A percentile compares a stretch with the other conserved stretches of the same genome.
phyloP scores from a whole-genome alignment of 2,329 filamentous ascomycete species.

The Neofusicoccum cordaticola region DNA sequence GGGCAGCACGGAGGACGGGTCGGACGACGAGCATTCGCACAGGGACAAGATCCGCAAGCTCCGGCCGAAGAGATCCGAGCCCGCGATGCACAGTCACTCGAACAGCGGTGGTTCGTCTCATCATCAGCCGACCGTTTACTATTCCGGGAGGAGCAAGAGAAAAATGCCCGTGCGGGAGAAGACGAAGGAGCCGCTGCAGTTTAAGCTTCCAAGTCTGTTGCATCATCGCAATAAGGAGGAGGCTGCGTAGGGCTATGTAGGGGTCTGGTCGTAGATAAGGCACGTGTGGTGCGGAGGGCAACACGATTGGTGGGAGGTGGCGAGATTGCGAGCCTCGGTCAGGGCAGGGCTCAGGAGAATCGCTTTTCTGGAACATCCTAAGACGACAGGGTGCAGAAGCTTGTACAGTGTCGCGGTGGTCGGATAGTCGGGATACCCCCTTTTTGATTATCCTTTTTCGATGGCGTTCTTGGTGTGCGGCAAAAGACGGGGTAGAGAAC shows the following conservation, averaged over 20 bases:
- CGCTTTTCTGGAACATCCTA: background rate
- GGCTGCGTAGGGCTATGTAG: background rate
- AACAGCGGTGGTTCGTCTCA: background rate
- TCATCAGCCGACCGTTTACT: conserved; percentile 32
- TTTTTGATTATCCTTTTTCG: background rate
- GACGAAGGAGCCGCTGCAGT: conserved; percentile 38
- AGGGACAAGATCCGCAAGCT: conserved; percentile 41
- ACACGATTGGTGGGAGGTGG: background rate
- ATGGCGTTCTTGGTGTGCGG: conserved; percentile 3
- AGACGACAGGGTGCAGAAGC: background rate
- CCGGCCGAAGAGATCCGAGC: conserved; percentile 35
- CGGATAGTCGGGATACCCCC: conserved; percentile 11
- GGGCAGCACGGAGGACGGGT: conserved; percentile 26
- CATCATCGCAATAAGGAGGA: conserved; percentile 15
- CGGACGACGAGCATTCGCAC: conserved; percentile 34
- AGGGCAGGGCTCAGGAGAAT: background rate
- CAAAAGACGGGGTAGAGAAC: conserved; percentile 7
- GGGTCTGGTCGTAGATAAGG: background rate
- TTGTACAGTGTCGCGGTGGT: background rate
- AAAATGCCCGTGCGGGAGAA: conserved; percentile 41
- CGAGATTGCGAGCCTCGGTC: background rate
- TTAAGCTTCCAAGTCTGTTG: conserved; percentile 32
- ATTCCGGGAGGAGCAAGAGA: conserved; percentile 41
- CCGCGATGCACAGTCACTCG: conserved; percentile 19
- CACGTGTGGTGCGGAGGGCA: background rate